Evolutionary conservation across 164 flowering plant species (phyloP), one percentile per base, ranked within the genome.

Genomic region (Chloranthus sessilifolius): DNA sequence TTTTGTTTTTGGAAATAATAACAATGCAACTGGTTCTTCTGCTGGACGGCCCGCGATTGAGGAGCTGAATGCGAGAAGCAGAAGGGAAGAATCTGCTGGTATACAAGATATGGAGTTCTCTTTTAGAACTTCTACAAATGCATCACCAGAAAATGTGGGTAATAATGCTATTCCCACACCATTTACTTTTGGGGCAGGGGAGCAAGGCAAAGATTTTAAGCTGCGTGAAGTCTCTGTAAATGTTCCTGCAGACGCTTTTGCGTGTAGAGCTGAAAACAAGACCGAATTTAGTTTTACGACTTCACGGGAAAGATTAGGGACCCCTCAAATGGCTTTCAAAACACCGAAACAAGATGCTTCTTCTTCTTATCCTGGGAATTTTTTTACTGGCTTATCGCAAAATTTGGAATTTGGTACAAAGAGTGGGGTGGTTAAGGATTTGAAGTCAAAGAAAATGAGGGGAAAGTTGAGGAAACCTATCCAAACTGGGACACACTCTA

Each of bases 401-500:
- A 77, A 66, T 37, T 7, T 74, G 34, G 79, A 76, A 35, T 73
- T 72, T 29, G 64, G 47, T 52, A 43, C 82, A n/a, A 82, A 64
- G 51, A 69, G 47, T 56, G 78, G 65, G 46, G 37, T 68, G 16
- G 16, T 15, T 29, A 74, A 70, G 59, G 71, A 44, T 48, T 7
- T 50, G 0, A 66, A 52, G 42, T 52, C 47, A 21, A 87, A 70
- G 70, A 76, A 74, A 58, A 81, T 52, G 50, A 74, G 55, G 61
- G 85, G 74, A 30, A 78, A 78, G 55, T 26, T 53, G 62, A 78
- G 43, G 61, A 69, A 60, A 38, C 40, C 65, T 24, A 60, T 41
- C 33, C 59, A 61, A 66, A 55, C 50, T 52, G 74, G 57, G 33
- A 67, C 61, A 17, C 67, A 71, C 37, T 64, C 57, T 60, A 51